phyloP scores from a whole-genome alignment of 305 asterid genomes.

The Striga hermonthica region DNA sequence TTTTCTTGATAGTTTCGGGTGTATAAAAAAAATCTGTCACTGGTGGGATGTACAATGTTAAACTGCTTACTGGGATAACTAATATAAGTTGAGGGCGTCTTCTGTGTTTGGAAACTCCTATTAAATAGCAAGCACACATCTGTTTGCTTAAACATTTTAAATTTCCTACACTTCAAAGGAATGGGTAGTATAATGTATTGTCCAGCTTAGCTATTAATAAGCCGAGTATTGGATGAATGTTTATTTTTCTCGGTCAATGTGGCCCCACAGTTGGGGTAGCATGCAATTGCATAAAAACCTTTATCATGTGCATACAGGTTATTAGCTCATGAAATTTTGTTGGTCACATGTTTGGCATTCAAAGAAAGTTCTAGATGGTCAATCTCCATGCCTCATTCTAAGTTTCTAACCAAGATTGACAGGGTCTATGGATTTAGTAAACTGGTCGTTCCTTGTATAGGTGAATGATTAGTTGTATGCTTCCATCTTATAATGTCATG shows the following conservation, averaged over 20 bases:
- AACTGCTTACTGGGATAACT: constrained; percentile 16
- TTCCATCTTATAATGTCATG: constrained; percentile 18
- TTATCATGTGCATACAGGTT: too few relatives aligned
- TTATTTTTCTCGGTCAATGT: constrained; percentile 7
- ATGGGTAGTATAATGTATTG: constrained; percentile 10
- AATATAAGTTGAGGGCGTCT: constrained; percentile 14
- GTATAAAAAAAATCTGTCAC: constrained; percentile 6
- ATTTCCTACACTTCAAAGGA: constrained; percentile 4
- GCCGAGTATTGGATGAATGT: constrained; percentile 14
- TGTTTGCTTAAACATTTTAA: constrained; percentile 20
- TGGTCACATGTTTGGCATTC: neutral
- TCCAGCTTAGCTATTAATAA: constrained; percentile 17
- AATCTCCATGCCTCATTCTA: constrained; percentile 16
- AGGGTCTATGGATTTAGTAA: constrained; percentile 27
- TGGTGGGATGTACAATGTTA: constrained; percentile 8
- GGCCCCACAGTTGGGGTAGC: constrained; percentile 12
- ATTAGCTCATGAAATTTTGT: neutral
- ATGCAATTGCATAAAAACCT: neutral
- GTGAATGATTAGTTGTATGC: constrained; percentile 9
- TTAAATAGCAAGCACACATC: constrained; percentile 11
- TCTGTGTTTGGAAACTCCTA: neutral
- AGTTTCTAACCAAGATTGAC: constrained; percentile 14
- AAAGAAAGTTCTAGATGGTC: constrained; percentile 7
- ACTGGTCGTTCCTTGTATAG: constrained; percentile 19
- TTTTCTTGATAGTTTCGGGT: constrained; percentile 22